Evolutionary conservation across 441 rosid genomes (phyloP).

Genomic region (Gossypium lobatum): DNA sequence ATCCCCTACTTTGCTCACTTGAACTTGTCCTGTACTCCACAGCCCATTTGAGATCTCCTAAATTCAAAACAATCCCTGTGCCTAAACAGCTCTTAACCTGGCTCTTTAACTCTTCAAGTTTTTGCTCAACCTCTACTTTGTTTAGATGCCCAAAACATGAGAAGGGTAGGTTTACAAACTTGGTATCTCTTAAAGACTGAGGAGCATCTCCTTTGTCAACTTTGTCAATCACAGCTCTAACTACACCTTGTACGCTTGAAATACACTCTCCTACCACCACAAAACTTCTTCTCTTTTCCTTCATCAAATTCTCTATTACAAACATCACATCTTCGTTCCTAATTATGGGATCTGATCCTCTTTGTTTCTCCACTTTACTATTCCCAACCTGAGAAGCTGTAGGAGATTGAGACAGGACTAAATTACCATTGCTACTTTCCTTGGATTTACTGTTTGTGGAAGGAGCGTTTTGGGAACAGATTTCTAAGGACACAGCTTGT

Average conservation of each 20-base stretch:
- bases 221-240: slow-evolving; percentile 41
- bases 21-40: slow-evolving; percentile 38
- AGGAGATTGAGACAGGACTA: neutral
- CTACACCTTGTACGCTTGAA: slow-evolving; percentile 30
- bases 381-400: slow-evolving; percentile 13
- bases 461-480: neutral
- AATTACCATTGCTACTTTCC: neutral
- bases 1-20: slow-evolving; percentile 23
- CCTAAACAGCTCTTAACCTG: slow-evolving; percentile 31
- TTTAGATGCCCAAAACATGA: slow-evolving; percentile 31
- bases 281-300: slow-evolving; percentile 34
- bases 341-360: slow-evolving; percentile 25
- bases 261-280: slow-evolving; percentile 59
- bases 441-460: neutral
- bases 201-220: slow-evolving; percentile 51
- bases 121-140: slow-evolving; percentile 42
- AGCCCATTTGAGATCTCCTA: slow-evolving; percentile 62
- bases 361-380: slow-evolving; percentile 21
- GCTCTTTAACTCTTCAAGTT: slow-evolving; percentile 42
- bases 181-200: slow-evolving; percentile 38
- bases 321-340: slow-evolving; percentile 48
- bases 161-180: slow-evolving; percentile 41
- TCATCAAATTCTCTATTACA: slow-evolving; percentile 46
- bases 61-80: slow-evolving; percentile 38
- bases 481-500: slow-evolving; percentile 3